Evolutionary conservation across 495 filamentous ascomycete genomes (phyloP), one percentile per base, ranked within the genome.

Genomic region (Daldinia grandis): DNA sequence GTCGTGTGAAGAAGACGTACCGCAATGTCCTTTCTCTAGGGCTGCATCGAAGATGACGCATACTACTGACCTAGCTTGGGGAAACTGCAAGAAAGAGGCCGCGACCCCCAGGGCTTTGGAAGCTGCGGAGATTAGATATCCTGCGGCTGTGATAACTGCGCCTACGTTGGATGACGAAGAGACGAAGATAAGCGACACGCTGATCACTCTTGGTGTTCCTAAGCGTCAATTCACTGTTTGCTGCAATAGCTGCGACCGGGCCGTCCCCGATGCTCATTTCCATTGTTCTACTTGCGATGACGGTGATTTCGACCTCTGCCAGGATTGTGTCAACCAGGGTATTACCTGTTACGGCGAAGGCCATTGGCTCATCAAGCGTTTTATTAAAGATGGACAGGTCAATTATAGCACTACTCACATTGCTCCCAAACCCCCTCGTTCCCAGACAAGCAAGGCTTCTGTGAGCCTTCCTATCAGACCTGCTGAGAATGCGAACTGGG

Each of bases 341-440:
- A 84, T 89, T 27, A 86, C 90, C 38, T 99, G 96, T 82, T 87
- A 86, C 54, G 87, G 87, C 49, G 86, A 89, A 14, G 84, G 86
- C 58, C 95, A 99, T 82, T 98, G 93, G 93, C 82, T 99, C 79
- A 94, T 98, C 77, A 97, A 96, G 87, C 88, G 95, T 53, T 88
- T 87, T 49, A 86, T 98, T 54, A 85, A 89, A 67, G 84, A 91
- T 65, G 96, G 94, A 21, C 83, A 87, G 63, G 90, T 98, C 47
- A 87, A 90, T 72, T 92, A 87, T 78, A 97, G 93, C 84, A 91
- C 86, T 4, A 97, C 93, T 4, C 92, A 97, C 78, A 83, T 94
- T 74, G 83, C 86, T 33, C 89, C 92, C 44, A 93, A 90, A 76
- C 76, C 78, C 8, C 77, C 35, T 3, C 42, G 53, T 56, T 47